Evolutionary conservation across 2,329 filamentous ascomycete species (phyloP), one percentile per base, ranked within the genome.

Genomic region (Exophiala sp.): DNA sequence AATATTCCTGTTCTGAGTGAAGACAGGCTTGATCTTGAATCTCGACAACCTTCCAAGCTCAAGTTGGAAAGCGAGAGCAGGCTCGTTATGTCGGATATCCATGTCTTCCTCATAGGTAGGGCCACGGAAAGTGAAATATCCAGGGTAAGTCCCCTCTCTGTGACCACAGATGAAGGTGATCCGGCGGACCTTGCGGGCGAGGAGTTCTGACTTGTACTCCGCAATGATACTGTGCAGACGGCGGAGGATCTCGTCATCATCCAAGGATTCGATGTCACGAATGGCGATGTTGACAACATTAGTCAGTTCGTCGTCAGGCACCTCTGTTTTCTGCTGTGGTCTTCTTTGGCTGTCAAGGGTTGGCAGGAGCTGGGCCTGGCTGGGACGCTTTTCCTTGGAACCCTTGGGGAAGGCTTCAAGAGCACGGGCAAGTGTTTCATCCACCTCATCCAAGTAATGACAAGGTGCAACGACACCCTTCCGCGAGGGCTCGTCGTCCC

Each of bases 1-100:
- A 59, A 98, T 96, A 72, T 95, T 97, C 66, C 94, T 86, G 77
- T 98, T 98, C 72, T 97, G 90, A 0, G 93, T 97, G 73, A 98
- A 98, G 44, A 98, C 89, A 1, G 93, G 91, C 75, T 90, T 94
- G 73, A 97, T 95, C 74, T 89, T 84, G 81, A 98, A 98, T 75
- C 96, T 97, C 65, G 86, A 86, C 23, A 98, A 81, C 68, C 93
- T 86, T 52, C 83, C 85, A 58, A 98, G 83, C 72, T 98, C 93
- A 68, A 97, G 86, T 77, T 98, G 93, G 87, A 97, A 98, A 65
- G 93, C 90, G 69, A 96, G 78, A 48, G 93, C 91, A 43, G 93
- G 93, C 73, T 98, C 93, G 58, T 82, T 94, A 76, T 98, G 91
- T 74, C 93, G 91, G 65, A 98, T 97, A 69, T 86, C 95, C 68